Conservation (phyloP, 1,284 basidiomycete species). For the Apiotrichum domesticum region DNA sequence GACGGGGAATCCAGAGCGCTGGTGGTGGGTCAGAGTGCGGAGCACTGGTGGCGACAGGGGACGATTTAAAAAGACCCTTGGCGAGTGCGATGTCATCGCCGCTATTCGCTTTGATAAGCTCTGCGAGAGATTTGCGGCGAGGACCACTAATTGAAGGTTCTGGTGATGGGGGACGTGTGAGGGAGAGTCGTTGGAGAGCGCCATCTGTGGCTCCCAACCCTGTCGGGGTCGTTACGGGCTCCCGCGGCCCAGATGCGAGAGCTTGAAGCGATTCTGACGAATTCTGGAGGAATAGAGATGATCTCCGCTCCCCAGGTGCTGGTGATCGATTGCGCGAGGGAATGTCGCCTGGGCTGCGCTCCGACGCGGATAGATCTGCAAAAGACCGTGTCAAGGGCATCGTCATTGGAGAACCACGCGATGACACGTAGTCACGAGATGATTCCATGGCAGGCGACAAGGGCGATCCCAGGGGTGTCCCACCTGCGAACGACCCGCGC, state of each 20-base stretch:
- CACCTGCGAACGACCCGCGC: constrained; percentile 23
- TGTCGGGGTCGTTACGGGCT: neutral
- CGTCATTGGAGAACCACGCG: constrained; percentile 32
- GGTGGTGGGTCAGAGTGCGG: neutral
- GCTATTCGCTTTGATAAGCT: constrained; percentile 35
- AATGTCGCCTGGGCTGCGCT: constrained; percentile 14
- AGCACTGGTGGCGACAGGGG: neutral
- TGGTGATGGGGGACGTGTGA: constrained; percentile 28
- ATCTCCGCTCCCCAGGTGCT: constrained; percentile 16
- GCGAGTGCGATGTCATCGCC: constrained; percentile 34
- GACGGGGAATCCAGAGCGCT: constrained; percentile 13
- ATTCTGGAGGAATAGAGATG: constrained; percentile 12
- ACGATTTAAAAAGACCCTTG: constrained; percentile 5
- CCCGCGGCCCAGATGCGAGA: neutral
- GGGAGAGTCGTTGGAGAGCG: constrained; percentile 3
- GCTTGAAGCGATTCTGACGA: constrained; percentile 14
- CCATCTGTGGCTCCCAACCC: neutral
- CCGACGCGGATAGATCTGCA: constrained; percentile 31
- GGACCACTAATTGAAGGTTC: constrained; percentile 12
- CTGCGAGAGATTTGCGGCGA: constrained; percentile 33
- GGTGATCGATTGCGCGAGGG: constrained; percentile 8
- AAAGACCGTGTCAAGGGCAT: constrained; percentile 36
- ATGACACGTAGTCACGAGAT: constrained; percentile 11
- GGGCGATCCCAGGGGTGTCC: constrained; percentile 12
- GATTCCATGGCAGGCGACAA: constrained; percentile 12